These are phyloP conservation scores for Sistotremastrum niveocremeum DNA, from an alignment of 768 basidiomycete genomes.

Conservation along the genomic window DNA sequence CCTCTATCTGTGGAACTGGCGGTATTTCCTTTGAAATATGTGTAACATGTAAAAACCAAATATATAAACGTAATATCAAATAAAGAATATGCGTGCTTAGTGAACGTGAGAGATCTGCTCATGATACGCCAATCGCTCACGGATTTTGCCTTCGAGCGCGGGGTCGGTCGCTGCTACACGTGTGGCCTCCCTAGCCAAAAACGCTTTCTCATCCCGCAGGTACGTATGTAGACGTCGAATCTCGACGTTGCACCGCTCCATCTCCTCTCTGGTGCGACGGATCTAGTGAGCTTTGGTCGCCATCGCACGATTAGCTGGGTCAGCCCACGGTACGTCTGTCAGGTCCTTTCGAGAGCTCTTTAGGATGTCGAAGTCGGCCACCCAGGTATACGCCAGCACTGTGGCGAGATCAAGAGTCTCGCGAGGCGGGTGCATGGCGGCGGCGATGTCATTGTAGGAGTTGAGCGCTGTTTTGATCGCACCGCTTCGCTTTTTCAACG, in stretches of 20 bases:
- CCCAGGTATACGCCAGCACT: constrained; percentile 16
- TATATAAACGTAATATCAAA: too few species aligned
- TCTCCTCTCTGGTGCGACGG: constrained; percentile 14
- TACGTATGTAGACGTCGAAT: constrained; percentile 14
- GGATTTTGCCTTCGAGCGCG: too few species aligned
- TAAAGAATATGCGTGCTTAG: too few species aligned
- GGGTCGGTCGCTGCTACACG: too few species aligned
- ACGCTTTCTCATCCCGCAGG: constrained; percentile 14
- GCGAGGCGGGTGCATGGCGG: constrained; percentile 11
- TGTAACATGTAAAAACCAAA: too few species aligned
- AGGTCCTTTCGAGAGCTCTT: constrained; percentile 14
- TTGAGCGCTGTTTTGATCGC: constrained; percentile 16
- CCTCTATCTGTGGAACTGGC: too few species aligned
- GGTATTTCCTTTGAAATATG: too few species aligned
- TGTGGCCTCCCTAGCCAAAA: too few species aligned
- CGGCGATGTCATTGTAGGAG: constrained; percentile 18
- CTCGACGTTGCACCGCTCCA: constrained; percentile 13
- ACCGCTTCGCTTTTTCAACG: constrained; percentile 14
- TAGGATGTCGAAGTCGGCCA: constrained; percentile 20
- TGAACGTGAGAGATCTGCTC: too few species aligned
- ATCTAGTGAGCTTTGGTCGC: too few species aligned
- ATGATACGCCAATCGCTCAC: too few species aligned
- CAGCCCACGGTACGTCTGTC: constrained; percentile 13
- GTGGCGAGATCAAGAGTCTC: constrained; percentile 13
- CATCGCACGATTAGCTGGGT: constrained; percentile 10